phyloP scores from a whole-genome alignment of 2,329 filamentous ascomycete species.

The Stachybotrys echinatus region DNA sequence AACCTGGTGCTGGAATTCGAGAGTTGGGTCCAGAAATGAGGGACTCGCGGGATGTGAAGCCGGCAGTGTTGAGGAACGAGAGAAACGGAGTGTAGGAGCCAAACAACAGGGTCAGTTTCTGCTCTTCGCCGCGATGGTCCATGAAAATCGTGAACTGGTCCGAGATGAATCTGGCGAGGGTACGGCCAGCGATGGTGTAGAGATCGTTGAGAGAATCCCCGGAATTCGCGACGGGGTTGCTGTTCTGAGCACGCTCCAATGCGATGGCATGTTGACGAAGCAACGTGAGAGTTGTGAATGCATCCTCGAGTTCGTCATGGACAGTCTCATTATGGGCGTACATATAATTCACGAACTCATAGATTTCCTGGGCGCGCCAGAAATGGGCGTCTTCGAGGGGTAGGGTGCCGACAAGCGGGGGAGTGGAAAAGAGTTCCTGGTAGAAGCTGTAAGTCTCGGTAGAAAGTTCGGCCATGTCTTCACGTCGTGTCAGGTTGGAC shows the following conservation, averaged over 20 bases:
- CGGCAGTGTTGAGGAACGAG: constrained; percentile 46
- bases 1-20: constrained; percentile 60
- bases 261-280: constrained; percentile 60
- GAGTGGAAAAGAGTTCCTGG: constrained; percentile 29
- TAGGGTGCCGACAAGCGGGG: constrained; percentile 32
- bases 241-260: constrained; percentile 55
- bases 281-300: constrained; percentile 26
- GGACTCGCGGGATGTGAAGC: constrained; percentile 44
- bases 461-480: constrained; percentile 15
- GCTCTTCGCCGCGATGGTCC: constrained; percentile 26
- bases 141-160: constrained; percentile 37
- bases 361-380: constrained; percentile 46
- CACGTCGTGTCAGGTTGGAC: constrained; percentile 17
- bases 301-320: constrained; percentile 27
- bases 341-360: constrained; percentile 50
- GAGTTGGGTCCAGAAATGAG: constrained; percentile 33
- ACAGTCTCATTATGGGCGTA: constrained; percentile 45
- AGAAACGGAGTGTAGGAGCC: constrained; percentile 50
- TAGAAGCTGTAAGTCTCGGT: constrained; percentile 34
- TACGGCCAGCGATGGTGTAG: constrained; percentile 48
- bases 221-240: constrained; percentile 42
- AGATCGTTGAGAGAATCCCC: constrained; percentile 28
- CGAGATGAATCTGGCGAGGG: constrained; percentile 40
- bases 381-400: constrained; percentile 29
- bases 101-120: constrained; percentile 49